phyloP scores from a whole-genome alignment of 768 basidiomycete species.

The Scleroderma bovista region DNA sequence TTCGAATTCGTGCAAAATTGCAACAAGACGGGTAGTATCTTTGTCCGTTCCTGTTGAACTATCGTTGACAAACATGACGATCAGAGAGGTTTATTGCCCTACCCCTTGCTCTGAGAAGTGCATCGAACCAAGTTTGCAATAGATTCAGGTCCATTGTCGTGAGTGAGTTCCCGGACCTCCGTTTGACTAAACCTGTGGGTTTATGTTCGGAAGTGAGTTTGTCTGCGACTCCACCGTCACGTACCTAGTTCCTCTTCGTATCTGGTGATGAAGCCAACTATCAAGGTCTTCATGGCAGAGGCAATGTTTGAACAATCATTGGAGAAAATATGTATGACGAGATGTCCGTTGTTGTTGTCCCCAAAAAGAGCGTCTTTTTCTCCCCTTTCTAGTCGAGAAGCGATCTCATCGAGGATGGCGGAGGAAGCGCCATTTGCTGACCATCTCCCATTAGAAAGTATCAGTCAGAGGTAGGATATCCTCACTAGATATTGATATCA shows the following conservation, averaged over 20 bases:
- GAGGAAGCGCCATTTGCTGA: constrained; percentile 43
- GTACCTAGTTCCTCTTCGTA: constrained; percentile 26
- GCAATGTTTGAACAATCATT: constrained; percentile 50
- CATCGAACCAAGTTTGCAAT: constrained; percentile 56
- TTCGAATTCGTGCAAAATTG: constrained; percentile 72
- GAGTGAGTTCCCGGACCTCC: constrained; percentile 45
- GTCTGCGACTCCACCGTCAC: constrained; percentile 11
- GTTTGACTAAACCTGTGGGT: constrained; percentile 33
- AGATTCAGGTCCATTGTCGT: constrained; percentile 58
- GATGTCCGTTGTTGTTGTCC: constrained; percentile 14
- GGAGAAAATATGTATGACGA: constrained; percentile 49
- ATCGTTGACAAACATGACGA: neutral
- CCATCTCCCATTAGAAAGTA: neutral
- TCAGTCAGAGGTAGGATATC: neutral
- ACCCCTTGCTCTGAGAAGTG: constrained; percentile 36
- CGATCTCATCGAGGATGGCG: constrained; percentile 42
- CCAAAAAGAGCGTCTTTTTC: constrained; percentile 20
- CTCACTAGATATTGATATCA: constrained; percentile 52
- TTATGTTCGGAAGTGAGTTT: neutral
- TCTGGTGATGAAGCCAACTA: constrained; percentile 47
- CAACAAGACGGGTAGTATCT: constrained; percentile 38
- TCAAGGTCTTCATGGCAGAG: constrained; percentile 49
- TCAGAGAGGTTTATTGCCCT: constrained; percentile 2
- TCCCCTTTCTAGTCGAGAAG: constrained; percentile 29
- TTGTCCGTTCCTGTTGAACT: constrained; percentile 10